Evolutionary conservation across 805 yeast species (phyloP).

Genomic region (Peterozyma xylosa): DNA sequence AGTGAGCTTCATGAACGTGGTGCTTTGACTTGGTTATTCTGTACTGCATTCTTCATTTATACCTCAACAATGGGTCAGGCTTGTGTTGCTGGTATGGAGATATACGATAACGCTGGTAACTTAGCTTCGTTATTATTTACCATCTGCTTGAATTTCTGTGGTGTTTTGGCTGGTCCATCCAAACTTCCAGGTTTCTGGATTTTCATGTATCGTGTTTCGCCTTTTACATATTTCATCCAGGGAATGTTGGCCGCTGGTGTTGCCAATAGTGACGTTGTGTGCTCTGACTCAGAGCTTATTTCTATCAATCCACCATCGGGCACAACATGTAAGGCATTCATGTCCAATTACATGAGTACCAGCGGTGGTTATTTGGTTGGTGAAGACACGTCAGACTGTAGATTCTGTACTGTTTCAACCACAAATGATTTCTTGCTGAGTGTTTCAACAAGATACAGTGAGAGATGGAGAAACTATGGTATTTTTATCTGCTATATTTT

Average conservation of each 20-base stretch:
- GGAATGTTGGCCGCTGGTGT: conserved; percentile 49
- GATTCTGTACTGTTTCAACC: conserved; percentile 46
- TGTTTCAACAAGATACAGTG: conserved; percentile 30
- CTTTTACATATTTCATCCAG: conserved; percentile 58
- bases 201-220: conserved; percentile 70
- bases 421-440: conserved; percentile 55
- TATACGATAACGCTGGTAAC: conserved; percentile 59
- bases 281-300: conserved; percentile 42
- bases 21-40: conserved; percentile 35
- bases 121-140: conserved; percentile 50
- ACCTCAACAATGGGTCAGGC: conserved; percentile 52
- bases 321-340: conserved; percentile 49
- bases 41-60: conserved; percentile 41
- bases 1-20: conserved; percentile 44
- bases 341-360: conserved; percentile 26
- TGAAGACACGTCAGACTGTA: conserved; percentile 45
- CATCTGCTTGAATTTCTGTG: conserved; percentile 65
- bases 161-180: conserved; percentile 55
- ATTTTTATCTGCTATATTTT: conserved; percentile 41
- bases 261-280: conserved; percentile 38
- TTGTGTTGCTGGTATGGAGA: conserved; percentile 50
- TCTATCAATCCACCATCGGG: conserved; percentile 45
- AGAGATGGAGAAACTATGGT: conserved; percentile 55
- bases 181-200: conserved; percentile 67
- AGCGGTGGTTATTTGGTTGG: conserved; percentile 43